Percentiles rank a stretch among this genome's conserved stretches.
These are phyloP conservation scores for Mariannaea sp. DNA, from an alignment of 2,329 filamentous ascomycete species.

Conservation along the genomic window DNA sequence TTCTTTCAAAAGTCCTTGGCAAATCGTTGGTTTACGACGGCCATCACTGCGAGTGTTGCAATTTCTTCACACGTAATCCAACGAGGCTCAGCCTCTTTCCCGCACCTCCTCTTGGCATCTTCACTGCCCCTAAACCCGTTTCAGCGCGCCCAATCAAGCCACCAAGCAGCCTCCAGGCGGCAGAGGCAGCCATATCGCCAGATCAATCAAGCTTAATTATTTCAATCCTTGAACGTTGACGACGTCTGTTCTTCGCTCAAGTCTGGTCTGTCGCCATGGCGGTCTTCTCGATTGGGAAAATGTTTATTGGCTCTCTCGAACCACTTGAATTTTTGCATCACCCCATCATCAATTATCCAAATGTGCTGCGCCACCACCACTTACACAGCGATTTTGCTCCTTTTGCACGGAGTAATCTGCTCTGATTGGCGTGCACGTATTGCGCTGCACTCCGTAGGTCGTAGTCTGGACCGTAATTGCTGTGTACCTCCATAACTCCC, in stretches of 20 bases:
- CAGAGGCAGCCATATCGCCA: neutral
- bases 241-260: neutral
- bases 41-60: neutral
- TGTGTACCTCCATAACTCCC: no score
- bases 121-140: neutral
- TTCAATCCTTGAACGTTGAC: neutral
- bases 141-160: neutral
- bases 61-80: neutral
- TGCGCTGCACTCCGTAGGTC: no score
- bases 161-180: neutral
- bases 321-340: constrained; percentile 2
- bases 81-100: neutral
- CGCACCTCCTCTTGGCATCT: neutral
- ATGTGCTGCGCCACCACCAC: constrained; percentile 11
- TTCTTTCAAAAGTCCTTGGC: neutral
- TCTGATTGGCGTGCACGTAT: no score
- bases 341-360: neutral
- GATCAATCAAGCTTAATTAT: constrained; percentile 1
- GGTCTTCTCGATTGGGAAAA: neutral
- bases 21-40: neutral
- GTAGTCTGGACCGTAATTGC: no score
- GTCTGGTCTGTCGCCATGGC: neutral
- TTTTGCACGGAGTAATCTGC: no score
- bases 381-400: constrained; percentile 4
- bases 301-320: neutral